Percentiles rank a stretch among this genome's conserved stretches.
phyloP scores from a whole-genome alignment of 164 flowering plant species.

The Piper longum region DNA sequence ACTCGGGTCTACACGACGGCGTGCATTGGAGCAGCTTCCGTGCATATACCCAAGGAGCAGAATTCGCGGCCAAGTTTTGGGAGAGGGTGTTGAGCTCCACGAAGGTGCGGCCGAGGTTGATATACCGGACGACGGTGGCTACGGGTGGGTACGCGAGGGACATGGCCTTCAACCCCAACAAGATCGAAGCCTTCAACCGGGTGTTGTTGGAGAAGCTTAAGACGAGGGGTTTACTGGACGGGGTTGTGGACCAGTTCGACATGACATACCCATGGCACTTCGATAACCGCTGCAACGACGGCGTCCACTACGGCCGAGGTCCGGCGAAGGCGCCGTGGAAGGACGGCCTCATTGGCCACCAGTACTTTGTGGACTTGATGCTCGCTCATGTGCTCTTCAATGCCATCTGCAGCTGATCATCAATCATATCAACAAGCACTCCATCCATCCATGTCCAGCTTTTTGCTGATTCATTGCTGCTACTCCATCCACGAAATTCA shows the following conservation, averaged over 20 bases:
- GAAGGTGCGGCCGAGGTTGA: conserved; percentile 30
- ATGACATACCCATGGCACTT: conserved; percentile 91
- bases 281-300: conserved; percentile 81
- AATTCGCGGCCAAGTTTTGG: conserved; percentile 66
- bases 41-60: conserved; percentile 36
- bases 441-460: too few relatives aligned
- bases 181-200: conserved; percentile 78
- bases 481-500: too few relatives aligned
- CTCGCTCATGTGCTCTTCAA: conserved; percentile 68
- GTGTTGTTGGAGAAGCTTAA: conserved; percentile 55
- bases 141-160: conserved; percentile 78
- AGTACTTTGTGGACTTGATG: conserved; percentile 91
- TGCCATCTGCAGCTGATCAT: conserved; percentile 31
- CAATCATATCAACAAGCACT: too few relatives aligned
- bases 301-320: conserved; percentile 91
- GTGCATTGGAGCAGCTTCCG: conserved; percentile 42
- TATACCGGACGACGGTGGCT: conserved; percentile 66
- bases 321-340: conserved; percentile 73
- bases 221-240: conserved; percentile 30
- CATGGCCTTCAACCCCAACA: conserved; percentile 65
- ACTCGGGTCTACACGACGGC: conserved; percentile 93
- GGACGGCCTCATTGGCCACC: conserved; percentile 89
- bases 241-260: conserved; percentile 64
- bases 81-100: conserved; percentile 40
- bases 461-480: too few relatives aligned